phyloP scores from a whole-genome alignment of 306 rosid genomes.

The Herpetospermum pedunculosum region DNA sequence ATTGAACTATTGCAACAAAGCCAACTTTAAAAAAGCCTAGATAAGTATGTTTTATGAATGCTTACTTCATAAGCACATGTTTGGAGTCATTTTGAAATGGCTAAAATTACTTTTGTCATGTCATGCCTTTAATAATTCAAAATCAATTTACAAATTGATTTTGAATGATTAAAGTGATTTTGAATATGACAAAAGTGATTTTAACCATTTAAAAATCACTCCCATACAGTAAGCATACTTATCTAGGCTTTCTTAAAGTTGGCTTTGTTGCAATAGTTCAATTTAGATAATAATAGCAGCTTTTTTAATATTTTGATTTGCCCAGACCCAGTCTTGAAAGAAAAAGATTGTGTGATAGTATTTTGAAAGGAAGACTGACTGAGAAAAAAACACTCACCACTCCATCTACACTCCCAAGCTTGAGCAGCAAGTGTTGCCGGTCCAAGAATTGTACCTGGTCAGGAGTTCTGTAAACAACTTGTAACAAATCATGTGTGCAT shows the following conservation, averaged over 20 bases:
- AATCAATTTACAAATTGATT: no score
- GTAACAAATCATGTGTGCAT: constrained; percentile 25
- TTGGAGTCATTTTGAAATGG: no score
- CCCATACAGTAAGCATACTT: not conserved
- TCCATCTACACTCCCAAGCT: constrained; percentile 95
- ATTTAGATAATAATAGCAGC: not conserved
- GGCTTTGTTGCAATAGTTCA: not conserved
- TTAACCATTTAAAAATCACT: no score
- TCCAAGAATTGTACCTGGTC: constrained; percentile 98
- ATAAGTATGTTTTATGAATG: no score
- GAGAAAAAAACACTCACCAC: constrained; percentile 53
- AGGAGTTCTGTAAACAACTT: constrained; percentile 33
- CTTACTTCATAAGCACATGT: no score
- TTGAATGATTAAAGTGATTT: no score
- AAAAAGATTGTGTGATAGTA: not conserved
- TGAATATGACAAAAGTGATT: no score
- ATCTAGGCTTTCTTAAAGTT: not conserved
- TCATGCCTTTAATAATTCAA: no score
- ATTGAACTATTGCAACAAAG: no score
- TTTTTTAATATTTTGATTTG: not conserved
- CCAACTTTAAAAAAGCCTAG: no score
- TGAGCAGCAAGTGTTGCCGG: constrained; percentile 84
- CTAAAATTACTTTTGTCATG: no score
- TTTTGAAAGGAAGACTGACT: not conserved
- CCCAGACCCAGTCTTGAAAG: not conserved